Base-by-base conservation (phyloP, 768 basidiomycete species). In the Mycena albidolilacea region DNA sequence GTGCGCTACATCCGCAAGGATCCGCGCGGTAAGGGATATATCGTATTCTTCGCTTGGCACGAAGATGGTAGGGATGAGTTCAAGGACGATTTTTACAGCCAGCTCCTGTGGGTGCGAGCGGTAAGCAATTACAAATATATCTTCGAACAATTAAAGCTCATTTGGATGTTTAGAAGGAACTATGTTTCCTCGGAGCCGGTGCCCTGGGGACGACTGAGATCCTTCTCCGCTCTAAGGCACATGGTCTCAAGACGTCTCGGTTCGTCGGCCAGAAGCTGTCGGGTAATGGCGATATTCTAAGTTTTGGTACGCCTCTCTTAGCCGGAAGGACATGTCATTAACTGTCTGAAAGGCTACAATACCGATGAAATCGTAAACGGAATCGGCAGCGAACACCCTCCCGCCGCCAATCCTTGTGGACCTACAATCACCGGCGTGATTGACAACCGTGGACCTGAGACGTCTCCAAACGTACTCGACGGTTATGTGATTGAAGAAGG, bases 401-500 rank as follows among this genome's bases (percentile, higher is more conserved):
- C 74, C 8, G 41, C 43, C 30, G 61, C 61, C 21, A 46, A 19
- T 30, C 76, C 76, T 5, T 52, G 63, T 15, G 76, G 76, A 17
- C 74, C 76, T 9, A 77, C 76, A 8, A 77, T 77, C 39, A 77
- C 74, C 0, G 74, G 76, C 37, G 74, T 77, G 14, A 77, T 77
- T 54, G 76, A 77, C 54, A 65, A 67, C 30, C 67, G 76, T 1
- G 76, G 71, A 5, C 70, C 63, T 3, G 64, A 71, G 30, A 64
- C 74, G 30, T 69, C 74, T 23, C 74, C 74, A 3, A 75, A 77
- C 37, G 69, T 65, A 3, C 67, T 77, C 64, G 76, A 75, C 44
- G 76, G 76, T 8, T 77, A 68, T 60, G 75, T 77, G 12, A 70
- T 77, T 54, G 74, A 77, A 39, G 76, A 77, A 61, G 76, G 76